These are phyloP conservation scores for Phytophthora sansomeana DNA, from an alignment of 352 stramenopile genomes.

Conservation along the genomic window DNA sequence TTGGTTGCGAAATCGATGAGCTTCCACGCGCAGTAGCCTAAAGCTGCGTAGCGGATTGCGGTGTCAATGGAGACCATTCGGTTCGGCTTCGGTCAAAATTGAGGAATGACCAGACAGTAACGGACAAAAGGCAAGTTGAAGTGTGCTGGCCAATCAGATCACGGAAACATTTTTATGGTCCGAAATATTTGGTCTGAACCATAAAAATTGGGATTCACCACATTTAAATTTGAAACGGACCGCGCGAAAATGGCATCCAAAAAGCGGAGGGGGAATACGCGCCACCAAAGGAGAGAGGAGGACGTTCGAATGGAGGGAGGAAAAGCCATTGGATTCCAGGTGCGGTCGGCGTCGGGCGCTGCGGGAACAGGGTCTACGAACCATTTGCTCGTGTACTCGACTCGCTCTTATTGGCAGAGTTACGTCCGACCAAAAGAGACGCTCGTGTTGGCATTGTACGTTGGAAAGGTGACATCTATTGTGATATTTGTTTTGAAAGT, in stretches of 20 bases:
- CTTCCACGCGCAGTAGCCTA: constrained; percentile 26
- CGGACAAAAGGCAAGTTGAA: no score
- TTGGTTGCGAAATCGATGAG: constrained; percentile 3
- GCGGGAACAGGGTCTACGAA: constrained; percentile 39
- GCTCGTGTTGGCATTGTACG: constrained; percentile 59
- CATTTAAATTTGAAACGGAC: constrained; percentile 19
- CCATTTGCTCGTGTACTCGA: constrained; percentile 66
- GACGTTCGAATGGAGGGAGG: constrained; percentile 12
- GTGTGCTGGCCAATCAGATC: no score
- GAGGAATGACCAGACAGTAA: no score
- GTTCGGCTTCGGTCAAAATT: no score
- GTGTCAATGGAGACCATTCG: constrained; percentile 17
- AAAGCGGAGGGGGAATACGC: background rate
- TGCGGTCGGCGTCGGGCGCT: constrained; percentile 47
- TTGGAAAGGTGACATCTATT: background rate
- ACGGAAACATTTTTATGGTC: no score
- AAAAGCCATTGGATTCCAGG: constrained; percentile 43
- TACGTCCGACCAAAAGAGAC: constrained; percentile 59
- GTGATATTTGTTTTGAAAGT: background rate
- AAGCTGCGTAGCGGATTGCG: constrained; percentile 19
- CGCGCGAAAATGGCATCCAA: background rate
- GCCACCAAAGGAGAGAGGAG: background rate
- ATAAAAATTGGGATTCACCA: background rate
- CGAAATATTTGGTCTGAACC: no score
- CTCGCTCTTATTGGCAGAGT: constrained; percentile 65